Conservation (phyloP, 176 grass and related monocot genomes). For the Alopecurus myosuroides region DNA sequence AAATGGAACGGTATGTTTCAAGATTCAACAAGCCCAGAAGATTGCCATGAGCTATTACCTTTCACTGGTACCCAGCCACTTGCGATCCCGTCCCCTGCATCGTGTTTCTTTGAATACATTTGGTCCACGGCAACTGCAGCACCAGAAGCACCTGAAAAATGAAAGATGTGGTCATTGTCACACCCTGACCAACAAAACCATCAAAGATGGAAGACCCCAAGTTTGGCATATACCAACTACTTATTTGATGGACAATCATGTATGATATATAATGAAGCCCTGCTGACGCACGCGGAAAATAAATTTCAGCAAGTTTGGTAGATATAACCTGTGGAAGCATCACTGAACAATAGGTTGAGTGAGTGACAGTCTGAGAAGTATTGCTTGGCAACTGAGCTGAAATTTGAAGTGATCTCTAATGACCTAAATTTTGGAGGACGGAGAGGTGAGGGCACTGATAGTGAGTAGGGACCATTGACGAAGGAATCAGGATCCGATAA, state of each 20-base stretch:
- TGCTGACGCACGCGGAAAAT: background rate
- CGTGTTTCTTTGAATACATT: conserved; percentile 37
- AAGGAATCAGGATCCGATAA: conserved; percentile 87
- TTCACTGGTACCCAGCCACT: conserved; percentile 36
- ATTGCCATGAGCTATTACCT: conserved; percentile 12
- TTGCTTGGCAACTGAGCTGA: conserved; percentile 83
- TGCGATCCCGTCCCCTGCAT: conserved; percentile 22
- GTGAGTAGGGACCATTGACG: conserved; percentile 74
- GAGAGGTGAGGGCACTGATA: conserved; percentile 78
- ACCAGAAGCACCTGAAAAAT: conserved; percentile 38
- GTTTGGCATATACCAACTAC: conserved; percentile 14
- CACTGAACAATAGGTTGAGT: conserved; percentile 79
- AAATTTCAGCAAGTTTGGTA: background rate
- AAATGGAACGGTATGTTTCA: background rate
- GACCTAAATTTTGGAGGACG: conserved; percentile 84
- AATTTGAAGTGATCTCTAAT: conserved; percentile 58
- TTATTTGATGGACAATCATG: conserved; percentile 11
- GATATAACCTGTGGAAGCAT: conserved; percentile 57
- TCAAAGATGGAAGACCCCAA: conserved; percentile 14
- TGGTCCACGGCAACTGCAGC: conserved; percentile 30
- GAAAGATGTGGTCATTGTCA: background rate
- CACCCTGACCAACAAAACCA: conserved; percentile 7
- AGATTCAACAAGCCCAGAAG: background rate
- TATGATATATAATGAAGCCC: background rate
- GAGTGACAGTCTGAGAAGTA: conserved; percentile 92